Base-by-base conservation (phyloP, 805 yeast species). In the Candida multigemmis region DNA sequence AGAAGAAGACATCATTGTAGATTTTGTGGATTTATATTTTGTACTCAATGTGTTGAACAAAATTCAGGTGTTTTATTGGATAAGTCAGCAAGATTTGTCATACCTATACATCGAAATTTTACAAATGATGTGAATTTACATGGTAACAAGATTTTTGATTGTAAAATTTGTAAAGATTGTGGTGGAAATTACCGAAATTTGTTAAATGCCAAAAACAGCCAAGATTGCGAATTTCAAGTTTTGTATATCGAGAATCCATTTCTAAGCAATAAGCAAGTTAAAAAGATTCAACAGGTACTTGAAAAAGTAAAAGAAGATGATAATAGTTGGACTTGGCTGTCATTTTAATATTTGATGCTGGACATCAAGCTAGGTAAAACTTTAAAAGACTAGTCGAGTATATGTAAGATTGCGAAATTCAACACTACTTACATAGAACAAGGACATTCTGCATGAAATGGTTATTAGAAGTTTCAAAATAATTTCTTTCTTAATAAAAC, bases 281-380 rank as follows among this genome's bases (percentile, higher is more conserved):
- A 17, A 9, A 9, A 17, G 7, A 7, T 7, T 17, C 19, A 7
- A 7, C 19, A 7, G 19, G 19, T 17, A 7, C 19, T 17, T 17
- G 9, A 17, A 18, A 25, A 26, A 11, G 9, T 24, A 12, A 23
- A 25, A 21, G 12, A 24, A 19, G 16, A 14, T 18, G 28, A 64
- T 3, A 53, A 40, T 24, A 71, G 67, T 43, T 67, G 74, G 74
- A 60, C 56, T 15, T 67, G 74, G 74, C 65, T 74, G 40, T 65
- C 73, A 5, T 65, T 68, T 39, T 66, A 36, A 43, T 16, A n/a
- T 7, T n/a, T n/a, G n/a, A n/a, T n/a, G n/a, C n/a, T n/a, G n/a
- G n/a, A n/a, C n/a, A n/a, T n/a, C n/a, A n/a, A n/a, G n/a, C n/a
- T n/a, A n/a, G n/a, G n/a, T n/a, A n/a, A n/a, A n/a, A n/a, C n/a